These are phyloP conservation scores for Aspergillus sclerotialis DNA, from an alignment of 2,329 filamentous ascomycete species.

Conservation along the genomic window DNA sequence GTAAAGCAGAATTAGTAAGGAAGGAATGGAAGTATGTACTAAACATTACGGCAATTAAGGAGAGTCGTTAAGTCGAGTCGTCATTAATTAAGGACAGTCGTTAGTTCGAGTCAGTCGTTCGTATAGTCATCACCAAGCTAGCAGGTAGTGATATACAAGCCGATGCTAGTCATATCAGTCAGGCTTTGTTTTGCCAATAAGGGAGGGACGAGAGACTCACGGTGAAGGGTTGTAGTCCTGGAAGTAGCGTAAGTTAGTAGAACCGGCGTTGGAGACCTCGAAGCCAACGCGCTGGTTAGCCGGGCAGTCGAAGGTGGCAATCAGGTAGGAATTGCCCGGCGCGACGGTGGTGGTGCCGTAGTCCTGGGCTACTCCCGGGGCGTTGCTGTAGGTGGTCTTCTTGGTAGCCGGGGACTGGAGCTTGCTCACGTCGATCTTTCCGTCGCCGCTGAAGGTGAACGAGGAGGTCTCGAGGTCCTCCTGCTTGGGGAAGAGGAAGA, in stretches of 20 bases:
- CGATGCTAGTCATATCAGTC: constrained; percentile 12
- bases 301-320: constrained; percentile 45
- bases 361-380: constrained; percentile 35
- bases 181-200: neutral
- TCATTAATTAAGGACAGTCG: too few species aligned
- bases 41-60: too few species aligned
- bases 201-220: constrained; percentile 14
- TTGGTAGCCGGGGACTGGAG: constrained; percentile 39
- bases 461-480: constrained; percentile 48
- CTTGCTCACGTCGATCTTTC: constrained; percentile 41
- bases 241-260: constrained; percentile 50
- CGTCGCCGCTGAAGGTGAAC: constrained; percentile 45
- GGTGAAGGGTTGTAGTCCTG: constrained; percentile 50
- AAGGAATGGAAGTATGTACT: too few species aligned
- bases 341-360: constrained; percentile 36
- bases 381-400: constrained; percentile 46
- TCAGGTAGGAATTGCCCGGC: constrained; percentile 45
- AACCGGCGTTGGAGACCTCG: constrained; percentile 40
- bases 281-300: constrained; percentile 43
- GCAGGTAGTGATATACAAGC: constrained; percentile 22
- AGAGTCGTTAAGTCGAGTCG: too few species aligned
- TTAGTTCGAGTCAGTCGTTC: too few species aligned
- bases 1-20: too few species aligned
- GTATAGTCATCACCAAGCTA: too few species aligned
- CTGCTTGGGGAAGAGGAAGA: constrained; percentile 54